Percentiles rank a stretch among this genome's conserved stretches.
These are phyloP conservation scores for Zizania latifolia DNA, from an alignment of 176 grass and related monocot genomes.

Conservation along the genomic window DNA sequence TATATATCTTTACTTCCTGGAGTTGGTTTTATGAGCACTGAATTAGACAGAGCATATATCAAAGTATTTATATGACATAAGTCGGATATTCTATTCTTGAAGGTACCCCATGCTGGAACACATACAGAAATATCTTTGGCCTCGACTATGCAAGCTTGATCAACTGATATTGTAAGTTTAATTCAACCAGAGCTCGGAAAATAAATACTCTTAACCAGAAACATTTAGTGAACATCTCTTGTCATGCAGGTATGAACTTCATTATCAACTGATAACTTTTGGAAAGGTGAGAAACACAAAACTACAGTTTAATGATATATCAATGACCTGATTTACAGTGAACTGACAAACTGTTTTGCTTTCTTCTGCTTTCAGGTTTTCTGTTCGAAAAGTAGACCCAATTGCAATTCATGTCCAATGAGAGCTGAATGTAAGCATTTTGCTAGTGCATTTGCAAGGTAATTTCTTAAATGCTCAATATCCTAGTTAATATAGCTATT, in stretches of 20 bases:
- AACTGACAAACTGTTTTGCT: not conserved
- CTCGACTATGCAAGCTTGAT: constrained; percentile 73
- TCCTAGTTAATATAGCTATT: too few relatives aligned
- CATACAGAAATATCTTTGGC: constrained; percentile 87
- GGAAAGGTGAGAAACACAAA: constrained; percentile 45
- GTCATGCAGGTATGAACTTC: constrained; percentile 45
- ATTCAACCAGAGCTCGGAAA: too few relatives aligned
- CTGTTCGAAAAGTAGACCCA: constrained; percentile 67
- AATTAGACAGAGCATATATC: too few relatives aligned
- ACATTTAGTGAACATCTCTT: constrained; percentile 6
- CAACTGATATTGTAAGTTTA: constrained; percentile 59
- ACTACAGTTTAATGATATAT: not conserved
- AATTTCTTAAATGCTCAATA: too few relatives aligned
- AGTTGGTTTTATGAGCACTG: not conserved
- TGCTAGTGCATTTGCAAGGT: constrained; percentile 67
- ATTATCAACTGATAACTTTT: constrained; percentile 73
- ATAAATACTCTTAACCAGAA: constrained; percentile 19
- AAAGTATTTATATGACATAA: too few relatives aligned
- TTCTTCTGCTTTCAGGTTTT: constrained; percentile 36
- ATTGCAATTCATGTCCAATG: constrained; percentile 68
- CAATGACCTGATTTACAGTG: not conserved
- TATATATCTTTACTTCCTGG: constrained; percentile 26
- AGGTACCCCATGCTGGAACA: constrained; percentile 77
- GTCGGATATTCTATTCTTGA: constrained; percentile 27
- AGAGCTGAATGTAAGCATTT: constrained; percentile 67